Conservation (phyloP, 371 early-diverging fungal genomes). For the Parasitella parasitica region DNA sequence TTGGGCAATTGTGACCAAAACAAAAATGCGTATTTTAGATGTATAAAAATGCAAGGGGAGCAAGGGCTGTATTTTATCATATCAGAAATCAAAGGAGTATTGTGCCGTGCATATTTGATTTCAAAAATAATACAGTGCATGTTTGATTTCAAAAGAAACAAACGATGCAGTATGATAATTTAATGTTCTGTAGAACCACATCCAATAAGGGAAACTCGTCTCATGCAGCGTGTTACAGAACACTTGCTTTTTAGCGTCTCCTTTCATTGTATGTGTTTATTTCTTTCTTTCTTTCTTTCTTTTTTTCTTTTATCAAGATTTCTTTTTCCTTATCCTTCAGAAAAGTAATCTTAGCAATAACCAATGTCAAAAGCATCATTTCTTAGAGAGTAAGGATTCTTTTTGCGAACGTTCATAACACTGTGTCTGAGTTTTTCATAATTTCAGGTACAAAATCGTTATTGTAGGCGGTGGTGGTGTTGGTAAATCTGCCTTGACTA, state of each 20-base stretch:
- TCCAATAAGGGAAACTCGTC: conserved; percentile 14
- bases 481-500: conserved; percentile 87
- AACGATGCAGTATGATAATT: neutral
- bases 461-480: conserved; percentile 71
- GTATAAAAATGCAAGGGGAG: neutral
- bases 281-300: neutral
- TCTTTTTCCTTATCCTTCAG: neutral
- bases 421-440: neutral
- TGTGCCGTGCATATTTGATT: neutral
- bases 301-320: neutral
- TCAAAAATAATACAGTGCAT: neutral
- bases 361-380: conserved; percentile 29
- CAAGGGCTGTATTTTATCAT: no score
- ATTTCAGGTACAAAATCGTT: conserved; percentile 21
- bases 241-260: neutral
- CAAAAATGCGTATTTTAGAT: no score
- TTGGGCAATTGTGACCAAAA: no score
- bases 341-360: neutral
- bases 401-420: neutral
- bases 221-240: conserved; percentile 23
- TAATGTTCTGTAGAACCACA: neutral
- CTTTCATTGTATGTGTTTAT: neutral
- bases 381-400: conserved; percentile 27
- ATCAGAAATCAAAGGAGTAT: no score
- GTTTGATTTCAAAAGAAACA: neutral